Conservation (phyloP, 352 stramenopile species). For the Pythium monospermum region DNA sequence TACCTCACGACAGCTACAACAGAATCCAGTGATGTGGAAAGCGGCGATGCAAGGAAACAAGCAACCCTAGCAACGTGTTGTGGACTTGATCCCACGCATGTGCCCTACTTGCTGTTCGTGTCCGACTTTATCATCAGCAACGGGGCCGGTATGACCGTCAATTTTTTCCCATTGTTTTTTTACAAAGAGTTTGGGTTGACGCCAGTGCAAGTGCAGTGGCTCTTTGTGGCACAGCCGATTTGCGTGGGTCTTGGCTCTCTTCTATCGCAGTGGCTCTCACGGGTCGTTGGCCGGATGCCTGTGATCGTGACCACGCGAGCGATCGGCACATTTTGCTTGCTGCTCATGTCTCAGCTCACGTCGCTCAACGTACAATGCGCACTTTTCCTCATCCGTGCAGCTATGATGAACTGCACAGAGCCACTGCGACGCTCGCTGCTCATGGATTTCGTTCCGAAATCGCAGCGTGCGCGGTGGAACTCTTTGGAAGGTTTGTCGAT, state of each 20-base stretch:
- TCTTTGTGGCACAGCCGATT: slow-evolving; percentile 53
- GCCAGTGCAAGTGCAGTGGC: slow-evolving; percentile 44
- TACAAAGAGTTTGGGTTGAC: slow-evolving; percentile 45
- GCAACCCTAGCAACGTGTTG: slow-evolving; percentile 9
- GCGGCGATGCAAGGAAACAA: neutral
- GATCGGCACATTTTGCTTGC: slow-evolving; percentile 33
- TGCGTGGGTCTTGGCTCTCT: slow-evolving; percentile 39
- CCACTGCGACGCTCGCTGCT: slow-evolving; percentile 60
- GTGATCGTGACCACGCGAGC: slow-evolving; percentile 43
- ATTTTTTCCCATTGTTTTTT: slow-evolving; percentile 69
- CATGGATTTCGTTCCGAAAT: slow-evolving; percentile 71
- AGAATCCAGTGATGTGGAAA: slow-evolving; percentile 7
- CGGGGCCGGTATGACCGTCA: slow-evolving; percentile 46
- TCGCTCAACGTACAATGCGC: slow-evolving; percentile 29
- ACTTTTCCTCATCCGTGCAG: slow-evolving; percentile 47
- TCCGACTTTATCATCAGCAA: slow-evolving; percentile 73
- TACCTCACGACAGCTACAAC: slow-evolving; percentile 10
- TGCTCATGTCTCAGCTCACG: slow-evolving; percentile 39
- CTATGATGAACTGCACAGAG: slow-evolving; percentile 57
- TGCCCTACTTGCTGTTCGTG: slow-evolving; percentile 56
- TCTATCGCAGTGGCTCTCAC: slow-evolving; percentile 37
- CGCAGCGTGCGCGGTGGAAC: slow-evolving; percentile 61
- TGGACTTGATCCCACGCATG: slow-evolving; percentile 33
- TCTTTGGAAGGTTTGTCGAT: slow-evolving; percentile 58
- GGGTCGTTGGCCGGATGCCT: slow-evolving; percentile 37